Base-by-base conservation (phyloP, 768 basidiomycete genomes). In the Rhodotorula paludigena region DNA sequence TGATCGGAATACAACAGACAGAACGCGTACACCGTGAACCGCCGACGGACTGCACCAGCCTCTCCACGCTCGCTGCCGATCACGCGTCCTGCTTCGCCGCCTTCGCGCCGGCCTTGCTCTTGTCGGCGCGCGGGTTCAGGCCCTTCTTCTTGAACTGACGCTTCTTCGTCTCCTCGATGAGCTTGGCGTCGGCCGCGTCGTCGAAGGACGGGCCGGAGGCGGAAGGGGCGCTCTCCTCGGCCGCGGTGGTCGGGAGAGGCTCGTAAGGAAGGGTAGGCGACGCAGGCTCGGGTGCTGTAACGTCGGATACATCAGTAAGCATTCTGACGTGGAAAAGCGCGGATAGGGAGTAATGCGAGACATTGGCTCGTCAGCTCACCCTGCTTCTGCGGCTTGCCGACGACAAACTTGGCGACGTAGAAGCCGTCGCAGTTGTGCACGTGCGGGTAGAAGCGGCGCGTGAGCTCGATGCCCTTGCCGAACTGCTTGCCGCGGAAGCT, bases 341-440 rank as follows among this genome's bases (percentile, higher is more conserved):
- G n/a, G n/a, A n/a, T n/a, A n/a, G n/a, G n/a, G n/a, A n/a, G n/a
- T n/a, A n/a, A n/a, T n/a, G n/a, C n/a, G n/a, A n/a, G n/a, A n/a
- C n/a, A n/a, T n/a, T n/a, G n/a, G n/a, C n/a, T 16, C 16, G 28
- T 1, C 7, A 39, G 39, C 74, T 76, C 47, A 35, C 62, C 64
- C 5, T 25, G 64, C n/a, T 57, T 76, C 56, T 75, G 79, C 21
- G 79, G 79, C 36, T 68, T 67, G 32, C 60, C 60, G 47, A 72
- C n/a, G 79, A 89, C 93, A 84, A 99, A 90, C 79, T 98, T 98
- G 66, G 94, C 94, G 62, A 98, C 93, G 78, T 84, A 99, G 83
- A 99, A 99, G 10, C 96, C 96, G 78, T 99, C 96, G 93, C 98
- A 96, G 80, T 99, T 99, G 80, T 97, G 93, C 74, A 96, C 68